phyloP scores from a whole-genome alignment of 169 alveolate genomes.

The Plasmodium vivax region DNA sequence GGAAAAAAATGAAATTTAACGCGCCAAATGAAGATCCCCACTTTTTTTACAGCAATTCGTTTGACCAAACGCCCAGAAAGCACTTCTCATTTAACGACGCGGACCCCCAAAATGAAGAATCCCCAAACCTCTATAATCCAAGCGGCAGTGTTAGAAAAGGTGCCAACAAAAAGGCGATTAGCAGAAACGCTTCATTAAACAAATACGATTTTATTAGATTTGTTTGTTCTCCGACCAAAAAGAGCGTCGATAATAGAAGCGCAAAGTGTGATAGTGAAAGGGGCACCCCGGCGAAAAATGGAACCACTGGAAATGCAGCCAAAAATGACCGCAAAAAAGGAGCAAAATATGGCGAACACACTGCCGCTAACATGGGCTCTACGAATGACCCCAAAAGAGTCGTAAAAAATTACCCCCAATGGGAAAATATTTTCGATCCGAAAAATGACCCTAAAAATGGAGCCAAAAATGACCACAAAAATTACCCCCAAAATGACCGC shows the following conservation, averaged over 20 bases:
- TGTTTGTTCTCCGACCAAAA: constrained; percentile 69
- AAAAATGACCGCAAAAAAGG: not conserved
- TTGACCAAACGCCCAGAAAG: constrained; percentile 51
- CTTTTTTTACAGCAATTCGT: not conserved
- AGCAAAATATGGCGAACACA: too few relatives aligned
- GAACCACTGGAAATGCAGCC: not conserved
- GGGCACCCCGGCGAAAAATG: not conserved
- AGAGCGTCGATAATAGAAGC: constrained; percentile 5
- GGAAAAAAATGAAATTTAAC: constrained; percentile 15
- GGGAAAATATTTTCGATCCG: not conserved
- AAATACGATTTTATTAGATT: constrained; percentile 70
- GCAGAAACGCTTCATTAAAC: constrained; percentile 9
- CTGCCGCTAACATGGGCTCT: not conserved
- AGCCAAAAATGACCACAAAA: not conserved
- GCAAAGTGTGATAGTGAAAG: not conserved
- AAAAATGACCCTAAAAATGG: not conserved
- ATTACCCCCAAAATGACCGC: too few relatives aligned
- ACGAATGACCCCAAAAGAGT: not conserved
- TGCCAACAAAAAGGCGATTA: not conserved
- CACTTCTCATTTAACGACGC: not conserved
- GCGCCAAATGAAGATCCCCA: not conserved
- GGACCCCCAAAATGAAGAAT: not conserved
- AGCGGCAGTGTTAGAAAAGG: not conserved
- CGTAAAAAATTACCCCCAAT: not conserved
- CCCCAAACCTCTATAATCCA: not conserved